phyloP scores from a whole-genome alignment of 768 basidiomycete species.

The Hirschioporus abietinus region DNA sequence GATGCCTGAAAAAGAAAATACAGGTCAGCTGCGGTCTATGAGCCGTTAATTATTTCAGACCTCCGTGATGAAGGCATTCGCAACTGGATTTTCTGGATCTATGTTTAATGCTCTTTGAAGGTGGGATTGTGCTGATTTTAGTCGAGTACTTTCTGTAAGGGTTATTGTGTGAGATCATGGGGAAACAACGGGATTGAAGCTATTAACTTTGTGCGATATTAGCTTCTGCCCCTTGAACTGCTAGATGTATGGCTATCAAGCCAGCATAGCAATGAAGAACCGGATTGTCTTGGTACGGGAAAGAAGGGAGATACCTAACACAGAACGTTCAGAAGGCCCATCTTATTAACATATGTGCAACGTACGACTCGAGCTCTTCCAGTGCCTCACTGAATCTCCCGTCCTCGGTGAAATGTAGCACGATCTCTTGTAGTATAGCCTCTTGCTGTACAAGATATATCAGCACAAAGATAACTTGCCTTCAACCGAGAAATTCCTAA shows the following conservation, averaged over 20 bases:
- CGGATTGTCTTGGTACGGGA: slow-evolving; percentile 81
- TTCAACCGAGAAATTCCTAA: slow-evolving; percentile 21
- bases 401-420: slow-evolving; percentile 57
- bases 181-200: background rate
- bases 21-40: background rate
- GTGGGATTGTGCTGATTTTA: slow-evolving; percentile 52
- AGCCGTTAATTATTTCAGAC: slow-evolving; percentile 25
- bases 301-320: slow-evolving; percentile 75
- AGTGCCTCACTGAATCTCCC: slow-evolving; percentile 63
- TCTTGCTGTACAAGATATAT: slow-evolving; percentile 48
- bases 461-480: background rate
- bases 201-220: background rate
- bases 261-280: slow-evolving; percentile 82
- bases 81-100: slow-evolving; percentile 52
- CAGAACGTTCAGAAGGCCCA: slow-evolving; percentile 4
- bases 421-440: slow-evolving; percentile 66
- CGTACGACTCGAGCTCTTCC: slow-evolving; percentile 82
- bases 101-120: slow-evolving; percentile 57
- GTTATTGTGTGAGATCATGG: background rate
- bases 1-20: background rate
- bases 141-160: slow-evolving; percentile 33
- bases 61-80: slow-evolving; percentile 48
- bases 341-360: slow-evolving; percentile 11
- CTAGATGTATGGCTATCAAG: slow-evolving; percentile 60
- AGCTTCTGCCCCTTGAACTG: slow-evolving; percentile 13